Base-by-base conservation (phyloP, 2,329 filamentous ascomycete species). In the Cladosporium colombiae region DNA sequence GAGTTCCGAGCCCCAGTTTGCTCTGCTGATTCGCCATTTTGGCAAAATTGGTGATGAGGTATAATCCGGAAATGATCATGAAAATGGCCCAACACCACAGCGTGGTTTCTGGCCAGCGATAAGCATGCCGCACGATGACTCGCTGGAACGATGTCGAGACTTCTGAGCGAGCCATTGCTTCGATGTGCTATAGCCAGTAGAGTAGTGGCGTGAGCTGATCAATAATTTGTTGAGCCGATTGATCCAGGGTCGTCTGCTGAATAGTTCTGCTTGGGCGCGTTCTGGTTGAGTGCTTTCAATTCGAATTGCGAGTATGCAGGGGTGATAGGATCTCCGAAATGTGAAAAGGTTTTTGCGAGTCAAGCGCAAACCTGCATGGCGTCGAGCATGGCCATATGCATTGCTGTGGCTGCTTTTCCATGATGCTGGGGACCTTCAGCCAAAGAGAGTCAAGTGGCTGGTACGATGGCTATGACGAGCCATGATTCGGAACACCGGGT, bases 61-160 rank as follows among this genome's bases (percentile, higher is more conserved):
- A 83, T n/a, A 84, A 81, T 11, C 85, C 85, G 1, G 84, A 82
- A 0, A 82, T 83, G 21, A 89, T 80, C 74, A 88, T 86, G 70
- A 88, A 79, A 70, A 89, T 83, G 60, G 86, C 84, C 87, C 87
- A 89, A 71, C 88, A 77, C 72, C 88, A 88, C 69, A 89, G 81
- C 72, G 88, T 86, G 53, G 85, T 79, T 75, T 89, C 86, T 2
- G 87, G 87, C 87, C 87, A 89, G 78, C 83, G 84, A 79, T 88
- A 89, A 71, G 83, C 81, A 68, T 82, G 77, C 31, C 80, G 78
- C 50, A 82, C 79, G 53, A 82, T 76, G n/a, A 81, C 78, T 53
- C 74, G 69, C 49, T 63, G 61, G 23, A 63, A 63, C n/a, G 50
- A 44, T 1, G 61, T 63, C 5, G 61, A 63, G 50, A 56, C 61